These are phyloP conservation scores for Hypholoma fasciculare DNA, from an alignment of 768 basidiomycete genomes.

Conservation along the genomic window DNA sequence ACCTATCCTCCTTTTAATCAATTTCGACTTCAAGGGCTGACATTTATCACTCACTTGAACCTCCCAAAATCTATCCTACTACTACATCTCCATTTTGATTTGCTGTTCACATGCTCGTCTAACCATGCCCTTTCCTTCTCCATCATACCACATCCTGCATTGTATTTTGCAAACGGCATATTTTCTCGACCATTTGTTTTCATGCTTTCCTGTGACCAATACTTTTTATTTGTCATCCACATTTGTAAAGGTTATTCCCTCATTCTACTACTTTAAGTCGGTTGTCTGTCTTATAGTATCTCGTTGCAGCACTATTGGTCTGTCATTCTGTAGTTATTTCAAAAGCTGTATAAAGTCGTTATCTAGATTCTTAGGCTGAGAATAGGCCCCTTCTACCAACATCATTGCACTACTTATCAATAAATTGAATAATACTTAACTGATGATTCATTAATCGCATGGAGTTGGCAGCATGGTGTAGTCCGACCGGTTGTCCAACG, in stretches of 20 bases:
- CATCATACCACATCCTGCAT: conserved; percentile 50
- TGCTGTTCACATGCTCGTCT: conserved; percentile 40
- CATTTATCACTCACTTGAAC: conserved; percentile 24
- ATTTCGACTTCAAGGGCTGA: conserved; percentile 21
- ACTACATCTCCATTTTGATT: conserved; percentile 38
- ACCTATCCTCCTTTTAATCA: conserved; percentile 41
- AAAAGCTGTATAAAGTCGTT: conserved; percentile 57
- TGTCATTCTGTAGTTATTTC: conserved; percentile 75
- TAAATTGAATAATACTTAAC: no score
- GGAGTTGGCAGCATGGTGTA: no score
- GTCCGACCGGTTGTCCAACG: no score
- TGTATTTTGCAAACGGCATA: conserved; percentile 73
- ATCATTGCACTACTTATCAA: no score
- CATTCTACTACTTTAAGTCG: conserved; percentile 49
- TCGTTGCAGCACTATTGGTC: conserved; percentile 62
- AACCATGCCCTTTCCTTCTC: conserved; percentile 33
- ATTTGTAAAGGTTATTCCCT: conserved; percentile 61
- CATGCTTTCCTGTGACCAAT: conserved; percentile 47
- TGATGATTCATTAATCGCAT: no score
- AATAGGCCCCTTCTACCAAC: conserved; percentile 6
- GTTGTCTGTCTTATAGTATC: conserved; percentile 72
- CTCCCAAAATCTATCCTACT: conserved; percentile 41
- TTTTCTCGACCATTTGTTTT: conserved; percentile 55
- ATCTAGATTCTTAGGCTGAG: conserved; percentile 34
- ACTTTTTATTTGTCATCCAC: conserved; percentile 42